phyloP scores from a whole-genome alignment of 106 monocot species.

The Ottelia alismoides region DNA sequence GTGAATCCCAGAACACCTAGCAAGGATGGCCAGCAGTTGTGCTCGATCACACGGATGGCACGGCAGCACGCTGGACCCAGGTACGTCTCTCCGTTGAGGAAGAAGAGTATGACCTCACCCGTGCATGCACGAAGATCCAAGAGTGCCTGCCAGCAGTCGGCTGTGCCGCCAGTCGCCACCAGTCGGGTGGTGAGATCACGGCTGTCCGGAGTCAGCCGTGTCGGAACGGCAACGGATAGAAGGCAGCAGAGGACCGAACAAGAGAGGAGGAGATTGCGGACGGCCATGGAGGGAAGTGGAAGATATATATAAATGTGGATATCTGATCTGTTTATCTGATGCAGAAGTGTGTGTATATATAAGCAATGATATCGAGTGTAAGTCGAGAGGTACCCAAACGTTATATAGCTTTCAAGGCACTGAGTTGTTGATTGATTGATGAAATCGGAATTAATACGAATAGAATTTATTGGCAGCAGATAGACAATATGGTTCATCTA shows the following conservation, averaged over 20 bases:
- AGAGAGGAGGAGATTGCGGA: not conserved
- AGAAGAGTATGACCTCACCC: constrained; percentile 79
- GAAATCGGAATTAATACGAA: too few relatives aligned
- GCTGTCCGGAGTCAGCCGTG: not conserved
- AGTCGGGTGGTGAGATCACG: constrained; percentile 17
- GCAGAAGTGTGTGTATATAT: too few relatives aligned
- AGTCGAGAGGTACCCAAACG: too few relatives aligned
- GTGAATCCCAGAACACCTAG: constrained; percentile 59
- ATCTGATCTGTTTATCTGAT: too few relatives aligned
- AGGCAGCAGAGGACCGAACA: not conserved
- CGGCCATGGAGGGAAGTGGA: constrained; percentile 4
- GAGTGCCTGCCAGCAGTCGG: constrained; percentile 56
- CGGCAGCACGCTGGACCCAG: constrained; percentile 59
- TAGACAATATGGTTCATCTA: too few relatives aligned
- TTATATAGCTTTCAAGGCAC: too few relatives aligned
- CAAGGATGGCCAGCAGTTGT: constrained; percentile 68
- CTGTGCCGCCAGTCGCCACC: constrained; percentile 17
- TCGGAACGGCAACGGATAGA: not conserved
- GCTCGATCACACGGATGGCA: constrained; percentile 46
- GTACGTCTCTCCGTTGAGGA: constrained; percentile 76
- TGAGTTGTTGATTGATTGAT: too few relatives aligned
- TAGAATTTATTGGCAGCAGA: too few relatives aligned
- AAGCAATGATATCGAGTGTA: too few relatives aligned
- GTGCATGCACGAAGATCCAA: constrained; percentile 54
- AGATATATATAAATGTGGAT: too few relatives aligned